Base-by-base conservation (phyloP, 345 rosid species). In the Moricandia moricandioides region DNA sequence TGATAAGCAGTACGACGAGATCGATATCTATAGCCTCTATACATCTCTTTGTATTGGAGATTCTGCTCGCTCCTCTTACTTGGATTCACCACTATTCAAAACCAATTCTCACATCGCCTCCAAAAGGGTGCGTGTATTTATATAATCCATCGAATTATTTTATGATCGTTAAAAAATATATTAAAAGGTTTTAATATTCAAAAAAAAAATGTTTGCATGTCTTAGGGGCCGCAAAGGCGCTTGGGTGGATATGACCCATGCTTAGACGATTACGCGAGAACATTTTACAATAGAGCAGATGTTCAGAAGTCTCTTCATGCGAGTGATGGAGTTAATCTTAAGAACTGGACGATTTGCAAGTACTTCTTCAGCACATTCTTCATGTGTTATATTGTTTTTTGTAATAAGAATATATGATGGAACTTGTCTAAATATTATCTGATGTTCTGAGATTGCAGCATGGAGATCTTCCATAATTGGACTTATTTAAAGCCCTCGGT, bases 261-360 rank as follows among this genome's bases (percentile, higher is more conserved):
- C 69, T 83, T 88, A 71, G 99, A 95, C 72, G 63, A 77, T 11
- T 92, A 92, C 66, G 98, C 98, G 8, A 83, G 79, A 26, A 54
- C 87, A 57, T 95, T 80, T 85, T 95, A 95, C 84, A 95, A 95
- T 74, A 84, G 96, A 80, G 81, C 83, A 7, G 99, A 88, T 59
- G 99, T 95, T 71, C 99, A 95, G 69, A 83, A 79, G 79, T 87
- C 98, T 29, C 88, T 95, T 78, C 96, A 95, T 75, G 97, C 90
- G 27, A 83, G 87, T 71, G 88, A 88, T 70, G 97, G 93, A 49
- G 73, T 27, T 45, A 79, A 27, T 31, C 82, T 83, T 67, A 88
- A 65, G 84, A 87, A 90, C 73, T 95, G 99, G 99, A 89, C 78
- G 82, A 95, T 90, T 63, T 95, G 99, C 99, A 95, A 90, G 97